Base-by-base conservation (phyloP, 176 grass and related monocot species). In the Cymbopogon citratus region DNA sequence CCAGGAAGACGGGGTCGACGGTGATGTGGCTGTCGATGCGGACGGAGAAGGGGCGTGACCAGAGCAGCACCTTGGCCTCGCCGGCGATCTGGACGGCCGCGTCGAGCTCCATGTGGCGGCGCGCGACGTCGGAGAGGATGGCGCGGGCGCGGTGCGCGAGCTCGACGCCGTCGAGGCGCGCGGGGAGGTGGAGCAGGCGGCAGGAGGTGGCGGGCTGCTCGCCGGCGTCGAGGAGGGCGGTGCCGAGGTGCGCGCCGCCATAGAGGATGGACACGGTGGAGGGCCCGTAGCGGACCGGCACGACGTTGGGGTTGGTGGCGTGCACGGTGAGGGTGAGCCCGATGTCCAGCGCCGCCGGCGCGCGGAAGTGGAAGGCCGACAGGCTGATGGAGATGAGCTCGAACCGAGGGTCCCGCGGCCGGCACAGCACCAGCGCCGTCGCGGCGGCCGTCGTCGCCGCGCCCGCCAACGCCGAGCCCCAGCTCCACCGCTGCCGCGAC, bases 251-350 rank as follows among this genome's bases (percentile, higher is more conserved):
- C 29, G 81, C 31, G 61, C 91, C 94, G 67, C 40, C 76, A 88
- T 97, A 97, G 85, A 76, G 86, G 84, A 97, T 91, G 85, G 91
- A 87, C 60, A 93, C 48, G 60, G 83, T 83, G 79, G 94, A 92
- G 5, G 89, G 26, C 5, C 76, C 78, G 78, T 97, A 97, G 74
- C 80, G 73, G 4, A 97, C 87, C 59, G 94, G 80, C 70, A 91
- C 94, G 1, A 89, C 86, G 81, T 93, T 97, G 74, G 94, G 94
- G 79, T 97, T 97, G 26, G 86, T 89, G 49, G 92, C 91, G 84
- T 91, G 94, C 71, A 97, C 89, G 41, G 94, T 97, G 33, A 97
- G 91, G 38, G 77, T 93, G 71, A 97, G 89, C 1, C 90, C 94
- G 48, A 97, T 84, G 86, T 93, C 94, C 23, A 97, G 79, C 70